Percentiles rank a stretch among this genome's conserved stretches.
Conservation (phyloP, 257 asterid genomes). For the Primulina huaijiensis region DNA sequence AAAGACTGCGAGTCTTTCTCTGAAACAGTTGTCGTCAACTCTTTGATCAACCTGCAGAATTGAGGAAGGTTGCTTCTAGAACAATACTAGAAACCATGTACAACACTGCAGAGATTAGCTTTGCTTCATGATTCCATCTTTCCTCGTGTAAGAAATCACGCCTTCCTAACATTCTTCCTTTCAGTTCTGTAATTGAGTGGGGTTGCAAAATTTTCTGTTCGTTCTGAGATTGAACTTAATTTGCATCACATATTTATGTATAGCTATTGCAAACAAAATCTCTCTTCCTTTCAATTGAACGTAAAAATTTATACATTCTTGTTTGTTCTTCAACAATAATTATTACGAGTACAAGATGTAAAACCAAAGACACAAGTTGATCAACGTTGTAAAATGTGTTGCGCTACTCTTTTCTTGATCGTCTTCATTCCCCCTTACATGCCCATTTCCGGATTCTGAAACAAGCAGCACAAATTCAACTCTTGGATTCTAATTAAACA, state of each 20-base stretch:
- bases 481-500: no score
- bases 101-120: conserved; percentile 3
- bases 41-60: conserved; percentile 51
- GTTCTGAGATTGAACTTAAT: neutral
- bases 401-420: conserved; percentile 26
- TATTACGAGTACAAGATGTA: conserved; percentile 14
- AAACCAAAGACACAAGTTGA: conserved; percentile 1
- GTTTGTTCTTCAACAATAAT: conserved; percentile 18
- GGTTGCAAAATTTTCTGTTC: conserved; percentile 8
- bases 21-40: conserved; percentile 23
- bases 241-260: neutral
- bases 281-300: conserved; percentile 7
- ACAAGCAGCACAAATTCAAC: conserved; percentile 1
- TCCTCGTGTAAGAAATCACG: neutral
- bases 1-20: conserved; percentile 15
- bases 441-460: conserved; percentile 30
- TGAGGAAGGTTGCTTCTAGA: conserved; percentile 52
- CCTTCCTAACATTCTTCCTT: neutral
- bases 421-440: conserved; percentile 26
- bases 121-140: neutral
- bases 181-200: neutral
- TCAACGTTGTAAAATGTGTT: conserved; percentile 14
- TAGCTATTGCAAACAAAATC: neutral
- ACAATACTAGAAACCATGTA: conserved; percentile 29
- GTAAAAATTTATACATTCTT: conserved; percentile 20